Evolutionary conservation across 805 yeast species (phyloP), one percentile per base, ranked within the genome.

Genomic region (Starmerella vaccinii): DNA sequence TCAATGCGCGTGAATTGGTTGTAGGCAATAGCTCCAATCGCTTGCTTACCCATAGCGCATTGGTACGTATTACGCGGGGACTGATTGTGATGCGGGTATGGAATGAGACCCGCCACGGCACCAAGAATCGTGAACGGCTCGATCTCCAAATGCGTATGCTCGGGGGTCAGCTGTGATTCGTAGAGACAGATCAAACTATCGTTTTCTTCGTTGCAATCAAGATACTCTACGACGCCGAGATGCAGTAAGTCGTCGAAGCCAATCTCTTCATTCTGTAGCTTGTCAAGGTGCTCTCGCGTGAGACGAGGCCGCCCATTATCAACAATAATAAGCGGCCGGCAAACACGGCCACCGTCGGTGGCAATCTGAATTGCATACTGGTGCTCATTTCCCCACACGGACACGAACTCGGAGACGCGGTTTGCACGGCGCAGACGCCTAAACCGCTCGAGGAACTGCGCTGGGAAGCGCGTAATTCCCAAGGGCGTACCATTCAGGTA

Each of bases 21-120:
- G 66, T 92, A 92, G 10, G 95, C 96, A 68, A 92, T 92, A 2
- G 97, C 97, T 59, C 98, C 98, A 68, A 92, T 90, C n/a, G 98
- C 98, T 71, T 92, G 98, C 70, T 87, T 87, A 80, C 95, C 95
- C 95, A 85, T 85, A 64, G 95, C 95, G 75, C 94, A 85, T 68
- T 85, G 95, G 69, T 85, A 85, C 4, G 95, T 85, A 68, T 85
- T 85, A 74, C 95, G 79, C 40, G 95, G 95, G 4, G 94, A 84
- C 69, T 85, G 95, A 69, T 85, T 85, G 65, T 85, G 95, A 64
- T 85, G 95, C 42, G 95, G 95, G 63, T 86, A 85, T 18, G 95
- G 95, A 72, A 85, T 85, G 59, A 85, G 73, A 24, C 95, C 95
- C 0, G 95, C 95, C 49, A 86, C 95, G 0, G 95, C 95, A 51